phyloP scores from a whole-genome alignment of 2,329 filamentous ascomycete species.

The Didymella pinodella region DNA sequence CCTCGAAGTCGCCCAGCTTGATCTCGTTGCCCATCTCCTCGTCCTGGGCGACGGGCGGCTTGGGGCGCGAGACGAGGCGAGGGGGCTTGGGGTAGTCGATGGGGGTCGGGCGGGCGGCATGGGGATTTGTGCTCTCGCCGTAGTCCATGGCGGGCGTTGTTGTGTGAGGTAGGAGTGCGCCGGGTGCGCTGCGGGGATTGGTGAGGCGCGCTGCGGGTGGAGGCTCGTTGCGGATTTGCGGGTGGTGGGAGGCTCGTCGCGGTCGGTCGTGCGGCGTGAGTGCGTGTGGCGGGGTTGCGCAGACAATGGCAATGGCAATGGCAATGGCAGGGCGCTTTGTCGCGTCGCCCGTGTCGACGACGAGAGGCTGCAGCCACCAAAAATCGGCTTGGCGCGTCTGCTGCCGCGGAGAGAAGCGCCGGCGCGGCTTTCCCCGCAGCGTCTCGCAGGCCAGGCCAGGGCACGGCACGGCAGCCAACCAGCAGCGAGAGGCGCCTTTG shows the following conservation, averaged over 20 bases:
- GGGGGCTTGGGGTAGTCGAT: conserved; percentile 36
- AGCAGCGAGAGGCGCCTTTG: not conserved
- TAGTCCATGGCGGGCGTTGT: conserved; percentile 39
- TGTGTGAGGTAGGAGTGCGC: not conserved
- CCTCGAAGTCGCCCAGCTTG: conserved; percentile 90
- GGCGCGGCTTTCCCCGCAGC: not conserved
- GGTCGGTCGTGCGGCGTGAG: too few species aligned
- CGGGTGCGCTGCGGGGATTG: not conserved
- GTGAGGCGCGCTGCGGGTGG: not conserved
- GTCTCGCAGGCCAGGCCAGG: not conserved
- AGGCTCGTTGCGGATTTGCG: too few species aligned
- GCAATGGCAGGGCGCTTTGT: not conserved
- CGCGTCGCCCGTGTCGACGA: not conserved
- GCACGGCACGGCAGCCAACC: not conserved
- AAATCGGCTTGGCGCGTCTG: not conserved
- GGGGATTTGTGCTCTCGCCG: conserved; percentile 35
- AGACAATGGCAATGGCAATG: not conserved
- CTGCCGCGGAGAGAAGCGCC: not conserved
- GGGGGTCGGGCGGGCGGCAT: conserved; percentile 21
- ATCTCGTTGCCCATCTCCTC: conserved; percentile 85
- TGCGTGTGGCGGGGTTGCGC: too few species aligned
- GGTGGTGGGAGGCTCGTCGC: too few species aligned
- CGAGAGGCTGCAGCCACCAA: not conserved
- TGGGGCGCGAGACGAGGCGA: conserved; percentile 51
- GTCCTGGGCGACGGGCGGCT: conserved; percentile 75